These are phyloP conservation scores for Pythium graminicola DNA, from an alignment of 352 stramenopile genomes.

Conservation along the genomic window DNA sequence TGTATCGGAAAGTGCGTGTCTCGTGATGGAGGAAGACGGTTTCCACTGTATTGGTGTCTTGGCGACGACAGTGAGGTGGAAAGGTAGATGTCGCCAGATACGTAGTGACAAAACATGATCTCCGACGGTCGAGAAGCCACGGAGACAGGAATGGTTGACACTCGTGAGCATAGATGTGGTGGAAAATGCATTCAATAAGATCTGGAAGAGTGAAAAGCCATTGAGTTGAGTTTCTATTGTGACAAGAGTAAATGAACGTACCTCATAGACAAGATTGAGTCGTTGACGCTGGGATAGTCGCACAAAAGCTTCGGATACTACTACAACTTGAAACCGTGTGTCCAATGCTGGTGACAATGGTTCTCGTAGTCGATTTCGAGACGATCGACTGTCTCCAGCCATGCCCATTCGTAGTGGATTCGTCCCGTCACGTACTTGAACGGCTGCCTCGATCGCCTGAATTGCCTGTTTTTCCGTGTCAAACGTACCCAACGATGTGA, in stretches of 20 bases:
- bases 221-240: too few relatives aligned
- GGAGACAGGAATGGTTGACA: not conserved
- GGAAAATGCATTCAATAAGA: constrained; percentile 7
- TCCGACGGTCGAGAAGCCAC: constrained; percentile 34
- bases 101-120: constrained; percentile 30
- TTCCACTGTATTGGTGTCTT: constrained; percentile 47
- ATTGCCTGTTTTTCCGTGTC: constrained; percentile 46
- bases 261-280: constrained; percentile 39
- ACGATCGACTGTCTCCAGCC: not conserved
- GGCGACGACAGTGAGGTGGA: constrained; percentile 37
- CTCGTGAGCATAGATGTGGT: not conserved
- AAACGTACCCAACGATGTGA: constrained; percentile 48
- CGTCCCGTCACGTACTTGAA: constrained; percentile 14
- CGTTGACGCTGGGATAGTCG: constrained; percentile 39
- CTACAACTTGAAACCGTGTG: constrained; percentile 37
- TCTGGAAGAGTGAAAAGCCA: too few relatives aligned
- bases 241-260: too few relatives aligned
- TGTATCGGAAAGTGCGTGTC: constrained; percentile 23
- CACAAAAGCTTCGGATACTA: constrained; percentile 50
- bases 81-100: constrained; percentile 34
- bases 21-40: not conserved
- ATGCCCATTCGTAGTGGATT: constrained; percentile 17
- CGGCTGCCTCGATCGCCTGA: constrained; percentile 28
- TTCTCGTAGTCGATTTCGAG: not conserved
- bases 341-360: constrained; percentile 25